Evolutionary conservation across 2,329 filamentous ascomycete species (phyloP).

Genomic region (Fusarium sp.): DNA sequence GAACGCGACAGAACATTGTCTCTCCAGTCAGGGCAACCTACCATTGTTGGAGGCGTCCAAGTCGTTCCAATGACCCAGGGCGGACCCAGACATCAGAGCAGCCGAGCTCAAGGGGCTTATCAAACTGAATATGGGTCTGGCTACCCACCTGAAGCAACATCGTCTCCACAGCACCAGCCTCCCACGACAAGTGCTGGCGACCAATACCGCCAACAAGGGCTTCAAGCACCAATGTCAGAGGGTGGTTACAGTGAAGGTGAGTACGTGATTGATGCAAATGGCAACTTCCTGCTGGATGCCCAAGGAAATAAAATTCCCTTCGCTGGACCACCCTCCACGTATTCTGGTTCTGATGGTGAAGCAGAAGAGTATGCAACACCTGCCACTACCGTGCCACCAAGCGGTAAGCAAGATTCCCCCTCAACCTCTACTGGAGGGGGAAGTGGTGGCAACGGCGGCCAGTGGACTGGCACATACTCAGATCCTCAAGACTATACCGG

Average conservation of each 20-base stretch:
- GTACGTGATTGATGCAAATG: constrained; percentile 73
- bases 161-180: constrained; percentile 58
- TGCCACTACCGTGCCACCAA: constrained; percentile 57
- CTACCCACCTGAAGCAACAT: constrained; percentile 55
- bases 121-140: constrained; percentile 49
- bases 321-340: constrained; percentile 59
- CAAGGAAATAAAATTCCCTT: constrained; percentile 70
- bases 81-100: constrained; percentile 65
- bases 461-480: constrained; percentile 59
- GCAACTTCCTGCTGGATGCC: constrained; percentile 71
- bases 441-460: constrained; percentile 54
- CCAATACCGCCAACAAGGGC: constrained; percentile 43
- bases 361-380: constrained; percentile 70
- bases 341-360: constrained; percentile 63
- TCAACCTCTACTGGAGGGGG: constrained; percentile 52
- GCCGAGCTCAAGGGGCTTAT: constrained; percentile 53
- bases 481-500: constrained; percentile 72
- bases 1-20: constrained; percentile 88
- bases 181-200: constrained; percentile 48
- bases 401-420: constrained; percentile 51
- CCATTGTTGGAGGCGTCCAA: constrained; percentile 90
- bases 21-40: constrained; percentile 88
- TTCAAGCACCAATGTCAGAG: constrained; percentile 61
- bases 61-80: constrained; percentile 92
- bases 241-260: constrained; percentile 77